Evolutionary conservation across 2,329 filamentous ascomycete genomes (phyloP).

Genomic region (Phyllosticta citriasiana): DNA sequence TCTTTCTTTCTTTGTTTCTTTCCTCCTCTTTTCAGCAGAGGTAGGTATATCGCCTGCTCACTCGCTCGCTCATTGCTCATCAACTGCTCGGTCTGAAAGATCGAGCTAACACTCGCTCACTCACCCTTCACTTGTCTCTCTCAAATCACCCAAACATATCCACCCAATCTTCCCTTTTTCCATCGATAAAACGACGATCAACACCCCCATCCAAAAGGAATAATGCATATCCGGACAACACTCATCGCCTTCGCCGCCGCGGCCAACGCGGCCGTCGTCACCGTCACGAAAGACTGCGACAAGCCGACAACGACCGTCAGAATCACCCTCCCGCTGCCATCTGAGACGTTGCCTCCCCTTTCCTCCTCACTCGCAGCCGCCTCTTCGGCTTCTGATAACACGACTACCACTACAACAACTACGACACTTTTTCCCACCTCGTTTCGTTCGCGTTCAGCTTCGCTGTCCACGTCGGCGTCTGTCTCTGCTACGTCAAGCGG

Average conservation of each 20-base stretch:
- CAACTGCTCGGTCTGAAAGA: background rate
- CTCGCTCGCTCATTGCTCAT: background rate
- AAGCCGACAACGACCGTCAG: background rate
- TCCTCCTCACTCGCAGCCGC: background rate
- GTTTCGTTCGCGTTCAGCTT: background rate
- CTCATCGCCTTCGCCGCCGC: background rate
- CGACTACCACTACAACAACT: background rate
- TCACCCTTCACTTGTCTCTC: background rate
- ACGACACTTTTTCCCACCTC: background rate
- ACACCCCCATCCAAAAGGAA: background rate
- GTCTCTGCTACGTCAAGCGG: background rate
- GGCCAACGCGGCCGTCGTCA: background rate
- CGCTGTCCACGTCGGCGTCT: background rate
- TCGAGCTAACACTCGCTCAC: background rate
- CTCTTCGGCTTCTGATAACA: background rate
- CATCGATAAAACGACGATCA: background rate
- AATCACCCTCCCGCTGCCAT: background rate
- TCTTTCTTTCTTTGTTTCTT: too few relatives aligned
- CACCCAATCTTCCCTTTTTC: too few relatives aligned
- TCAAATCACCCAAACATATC: too few relatives aligned
- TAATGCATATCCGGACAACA: background rate
- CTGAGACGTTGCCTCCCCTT: background rate
- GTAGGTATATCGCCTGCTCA: background rate
- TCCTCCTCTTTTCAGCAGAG: too few relatives aligned
- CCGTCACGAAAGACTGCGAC: background rate